phyloP scores from a whole-genome alignment of 179 eudicot genomes.

The Beta lomatogona region DNA sequence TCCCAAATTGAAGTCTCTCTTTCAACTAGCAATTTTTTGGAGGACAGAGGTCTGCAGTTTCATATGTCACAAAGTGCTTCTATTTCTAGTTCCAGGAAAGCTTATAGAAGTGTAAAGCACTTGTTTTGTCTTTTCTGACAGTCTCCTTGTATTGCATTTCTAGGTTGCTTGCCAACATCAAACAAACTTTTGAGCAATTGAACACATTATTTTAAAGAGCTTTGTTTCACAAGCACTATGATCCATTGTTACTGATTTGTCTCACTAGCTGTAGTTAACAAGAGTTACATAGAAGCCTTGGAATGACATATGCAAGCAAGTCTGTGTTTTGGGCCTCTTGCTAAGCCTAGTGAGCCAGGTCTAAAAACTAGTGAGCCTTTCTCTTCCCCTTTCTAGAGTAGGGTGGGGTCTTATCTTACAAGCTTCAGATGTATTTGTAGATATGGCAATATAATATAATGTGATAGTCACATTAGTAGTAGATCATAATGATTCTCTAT shows the following conservation, averaged over 20 bases:
- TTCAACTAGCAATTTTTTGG: neutral
- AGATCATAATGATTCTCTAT: neutral
- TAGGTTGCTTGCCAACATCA: neutral
- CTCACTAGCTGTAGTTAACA: neutral
- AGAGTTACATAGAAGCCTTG: neutral
- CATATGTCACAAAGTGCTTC: neutral
- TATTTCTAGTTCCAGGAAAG: neutral
- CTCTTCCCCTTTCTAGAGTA: neutral
- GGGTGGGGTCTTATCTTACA: neutral
- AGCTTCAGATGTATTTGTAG: neutral
- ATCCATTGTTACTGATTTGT: neutral
- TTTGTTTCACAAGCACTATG: neutral
- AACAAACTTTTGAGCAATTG: neutral
- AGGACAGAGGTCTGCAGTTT: neutral
- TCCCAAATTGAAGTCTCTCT: neutral
- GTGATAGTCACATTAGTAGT: too few species aligned
- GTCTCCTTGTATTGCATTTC: neutral
- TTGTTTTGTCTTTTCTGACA: neutral
- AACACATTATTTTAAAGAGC: neutral
- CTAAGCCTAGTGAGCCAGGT: neutral
- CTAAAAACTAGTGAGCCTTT: neutral
- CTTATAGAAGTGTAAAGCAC: neutral
- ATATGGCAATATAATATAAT: neutral
- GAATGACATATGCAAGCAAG: neutral
- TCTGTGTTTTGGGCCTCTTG: neutral